Base-by-base conservation (phyloP, 371 early-diverging fungal genomes). In the Mortierella sp. region DNA sequence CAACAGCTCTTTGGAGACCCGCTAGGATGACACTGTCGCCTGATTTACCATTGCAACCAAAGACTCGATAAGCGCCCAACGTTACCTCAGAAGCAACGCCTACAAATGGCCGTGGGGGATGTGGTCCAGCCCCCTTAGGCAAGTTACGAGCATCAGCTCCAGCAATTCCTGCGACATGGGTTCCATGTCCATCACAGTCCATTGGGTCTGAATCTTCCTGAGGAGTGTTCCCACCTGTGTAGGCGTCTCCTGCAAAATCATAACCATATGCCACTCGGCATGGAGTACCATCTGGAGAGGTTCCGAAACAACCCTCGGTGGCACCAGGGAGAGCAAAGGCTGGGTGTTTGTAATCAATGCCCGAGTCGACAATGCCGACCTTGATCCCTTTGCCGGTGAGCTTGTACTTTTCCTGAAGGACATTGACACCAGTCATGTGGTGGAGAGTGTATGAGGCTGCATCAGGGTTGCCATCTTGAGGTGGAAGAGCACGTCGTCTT, bases 281-380 rank as follows among this genome's bases (percentile, higher is more conserved):
- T 2, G 83, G 86, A 1, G 74, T 70, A n/a, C 87, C 86, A 58
- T 29, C 30, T 21, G 56, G 61, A 12, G 83, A 83, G 37, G n/a
- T 23, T 26, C 87, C 86, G 62, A 79, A 84, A 56, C 79, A 72
- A 7, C 83, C 90, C 25, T 91, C 93, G 23, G 94, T 77, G 25
- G 91, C 92, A 25, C 92, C 91, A 64, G 92, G 93, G 46, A 83
- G 84, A 70, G 91, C 93, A 90, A 80, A 87, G 85, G 92, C 92
- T 37, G 93, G 92, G 63, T 93, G 94, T 55, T 64, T 68, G 60
- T 85, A 90, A 60, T 90, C 88, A 19, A 88, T 65, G 57, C 93
- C 90, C 11, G 67, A 70, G 25, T 75, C 76, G 86, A 62, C 19
- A n/a, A 92, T 75, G 7, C 88, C 91, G 25, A 92, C 87, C 60